A percentile compares a stretch with the other conserved stretches of the same genome.
These are phyloP conservation scores for Rhododendron kiyosumense DNA, from an alignment of 148 eudicot genomes.

Conservation along the genomic window DNA sequence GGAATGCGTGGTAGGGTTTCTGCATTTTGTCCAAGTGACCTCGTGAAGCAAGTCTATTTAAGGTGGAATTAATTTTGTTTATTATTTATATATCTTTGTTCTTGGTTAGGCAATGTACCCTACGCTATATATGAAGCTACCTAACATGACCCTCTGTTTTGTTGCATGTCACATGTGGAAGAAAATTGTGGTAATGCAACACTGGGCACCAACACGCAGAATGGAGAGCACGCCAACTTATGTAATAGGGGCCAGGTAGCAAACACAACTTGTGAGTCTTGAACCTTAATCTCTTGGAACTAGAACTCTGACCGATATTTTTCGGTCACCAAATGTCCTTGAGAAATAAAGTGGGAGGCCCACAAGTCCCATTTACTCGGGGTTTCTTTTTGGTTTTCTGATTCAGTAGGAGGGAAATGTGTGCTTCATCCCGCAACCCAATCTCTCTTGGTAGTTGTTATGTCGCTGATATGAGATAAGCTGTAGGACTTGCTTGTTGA, in stretches of 20 bases:
- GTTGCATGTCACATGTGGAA: background rate
- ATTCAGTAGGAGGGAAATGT: background rate
- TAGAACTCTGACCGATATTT: background rate
- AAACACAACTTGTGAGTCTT: background rate
- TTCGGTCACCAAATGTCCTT: background rate
- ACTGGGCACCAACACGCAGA: background rate
- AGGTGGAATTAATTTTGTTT: slow-evolving; percentile 37
- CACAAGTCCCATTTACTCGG: background rate
- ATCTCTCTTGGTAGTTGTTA: background rate
- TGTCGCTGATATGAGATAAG: background rate
- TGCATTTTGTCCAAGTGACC: slow-evolving; percentile 88
- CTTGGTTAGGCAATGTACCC: background rate
- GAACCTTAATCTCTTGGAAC: background rate
- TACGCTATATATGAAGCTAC: background rate
- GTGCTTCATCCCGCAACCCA: background rate
- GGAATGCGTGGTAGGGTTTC: slow-evolving; percentile 88
- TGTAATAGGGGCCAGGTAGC: background rate
- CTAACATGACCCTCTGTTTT: background rate
- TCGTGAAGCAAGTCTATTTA: slow-evolving; percentile 69
- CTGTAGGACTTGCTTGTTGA: background rate
- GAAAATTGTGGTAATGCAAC: background rate
- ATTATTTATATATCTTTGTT: background rate
- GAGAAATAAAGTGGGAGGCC: background rate
- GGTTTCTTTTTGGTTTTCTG: background rate
- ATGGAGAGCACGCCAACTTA: background rate